Percentiles rank a stretch among this genome's conserved stretches.
phyloP scores from a whole-genome alignment of 208 protist genomes.

The Novymonas esmeraldas region DNA sequence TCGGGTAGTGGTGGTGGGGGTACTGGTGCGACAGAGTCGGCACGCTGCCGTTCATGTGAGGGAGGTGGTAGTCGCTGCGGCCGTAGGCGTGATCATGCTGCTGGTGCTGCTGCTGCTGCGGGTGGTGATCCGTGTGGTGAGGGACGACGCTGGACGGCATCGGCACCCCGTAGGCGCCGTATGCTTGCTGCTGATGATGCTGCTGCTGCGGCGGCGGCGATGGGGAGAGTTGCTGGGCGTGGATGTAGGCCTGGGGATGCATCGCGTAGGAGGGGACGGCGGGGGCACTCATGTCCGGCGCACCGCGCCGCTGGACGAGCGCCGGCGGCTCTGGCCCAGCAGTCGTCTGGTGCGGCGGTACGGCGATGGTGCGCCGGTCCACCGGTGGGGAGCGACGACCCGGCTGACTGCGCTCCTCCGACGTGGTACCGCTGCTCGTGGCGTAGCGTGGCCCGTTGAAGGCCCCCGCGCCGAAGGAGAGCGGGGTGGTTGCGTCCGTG shows the following conservation, averaged over 20 bases:
- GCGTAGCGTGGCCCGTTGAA: background rate
- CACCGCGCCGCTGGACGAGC: no score
- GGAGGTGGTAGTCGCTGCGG: background rate
- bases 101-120: conserved; percentile 1
- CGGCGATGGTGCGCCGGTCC: background rate
- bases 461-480: background rate
- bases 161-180: background rate
- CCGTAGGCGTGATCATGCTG: conserved; percentile 1
- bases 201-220: background rate
- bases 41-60: no score
- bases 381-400: background rate
- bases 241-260: background rate
- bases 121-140: background rate
- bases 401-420: conserved; percentile 1
- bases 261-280: background rate
- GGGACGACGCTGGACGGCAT: no score
- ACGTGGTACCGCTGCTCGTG: conserved; percentile 4
- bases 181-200: conserved; percentile 5
- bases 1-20: conserved; percentile 10
- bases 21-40: background rate
- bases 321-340: background rate
- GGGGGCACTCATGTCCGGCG: no score
- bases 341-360: background rate
- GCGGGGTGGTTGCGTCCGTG: background rate
- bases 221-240: conserved; percentile 5